These are phyloP conservation scores for Lachancea waltii DNA, from an alignment of 805 yeast genomes.

Conservation along the genomic window DNA sequence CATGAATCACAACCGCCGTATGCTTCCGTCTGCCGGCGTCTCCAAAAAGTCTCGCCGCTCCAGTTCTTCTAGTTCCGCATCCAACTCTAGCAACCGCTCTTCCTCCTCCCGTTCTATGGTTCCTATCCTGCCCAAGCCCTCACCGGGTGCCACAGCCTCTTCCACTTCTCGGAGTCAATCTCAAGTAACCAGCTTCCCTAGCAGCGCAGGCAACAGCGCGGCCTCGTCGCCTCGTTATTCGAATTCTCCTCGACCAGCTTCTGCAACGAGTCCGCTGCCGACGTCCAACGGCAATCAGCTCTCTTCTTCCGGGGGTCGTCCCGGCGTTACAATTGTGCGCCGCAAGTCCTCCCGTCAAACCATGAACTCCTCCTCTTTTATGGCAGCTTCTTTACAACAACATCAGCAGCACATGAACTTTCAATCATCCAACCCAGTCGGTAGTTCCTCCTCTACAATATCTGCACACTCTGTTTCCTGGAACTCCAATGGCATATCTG, in stretches of 20 bases:
- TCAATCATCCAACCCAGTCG: constrained; percentile 8
- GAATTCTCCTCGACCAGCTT: constrained; percentile 11
- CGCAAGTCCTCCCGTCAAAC: constrained; percentile 27
- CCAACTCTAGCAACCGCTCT: constrained; percentile 25
- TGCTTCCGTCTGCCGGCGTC: constrained; percentile 4
- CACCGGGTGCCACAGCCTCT: constrained; percentile 18
- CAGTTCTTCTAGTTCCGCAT: constrained; percentile 29
- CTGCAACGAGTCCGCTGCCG: constrained; percentile 8
- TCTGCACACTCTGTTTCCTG: constrained; percentile 17
- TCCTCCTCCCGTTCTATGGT: constrained; percentile 30
- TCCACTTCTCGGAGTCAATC: constrained; percentile 7
- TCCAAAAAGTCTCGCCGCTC: constrained; percentile 14
- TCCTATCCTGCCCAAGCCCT: constrained; percentile 33
- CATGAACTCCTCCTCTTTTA: constrained; percentile 24
- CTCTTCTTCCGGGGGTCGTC: constrained; percentile 19
- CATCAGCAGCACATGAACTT: constrained; percentile 20
- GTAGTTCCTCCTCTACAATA: constrained; percentile 13
- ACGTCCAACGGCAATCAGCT: constrained; percentile 1
- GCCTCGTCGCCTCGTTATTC: constrained; percentile 28
- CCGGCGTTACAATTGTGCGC: constrained; percentile 26
- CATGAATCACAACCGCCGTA: constrained; percentile 17
- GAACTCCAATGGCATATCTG: constrained; percentile 11
- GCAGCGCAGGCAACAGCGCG: constrained; percentile 24
- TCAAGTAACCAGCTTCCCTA: constrained; percentile 11
- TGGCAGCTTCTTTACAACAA: constrained; percentile 26